phyloP scores from a whole-genome alignment of 1,284 basidiomycete species.

The Pseudozyma tsukubaensis region DNA sequence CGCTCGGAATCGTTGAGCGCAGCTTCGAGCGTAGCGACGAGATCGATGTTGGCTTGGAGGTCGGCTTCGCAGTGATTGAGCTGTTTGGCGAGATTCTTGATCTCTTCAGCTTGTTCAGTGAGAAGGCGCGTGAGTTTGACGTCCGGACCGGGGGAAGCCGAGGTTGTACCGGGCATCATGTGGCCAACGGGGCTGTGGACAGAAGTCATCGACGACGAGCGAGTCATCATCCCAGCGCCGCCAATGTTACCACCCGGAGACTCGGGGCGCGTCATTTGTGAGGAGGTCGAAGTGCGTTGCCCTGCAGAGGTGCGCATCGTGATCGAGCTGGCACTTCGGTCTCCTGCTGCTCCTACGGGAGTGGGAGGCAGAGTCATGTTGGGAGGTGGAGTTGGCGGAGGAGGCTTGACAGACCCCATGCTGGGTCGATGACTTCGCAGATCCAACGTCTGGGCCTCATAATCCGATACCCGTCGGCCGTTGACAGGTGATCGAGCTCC shows the following conservation, averaged over 20 bases:
- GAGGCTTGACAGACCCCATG: conserved; percentile 75
- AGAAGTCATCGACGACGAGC: conserved; percentile 59
- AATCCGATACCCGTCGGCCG: conserved; percentile 23
- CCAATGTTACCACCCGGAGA: conserved; percentile 32
- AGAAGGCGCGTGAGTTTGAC: conserved; percentile 70
- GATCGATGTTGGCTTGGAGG: conserved; percentile 89
- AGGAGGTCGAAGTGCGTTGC: conserved; percentile 51
- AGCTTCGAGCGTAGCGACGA: conserved; percentile 73
- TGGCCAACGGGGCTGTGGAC: conserved; percentile 37
- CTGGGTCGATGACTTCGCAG: conserved; percentile 37
- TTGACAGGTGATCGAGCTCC: conserved; percentile 39
- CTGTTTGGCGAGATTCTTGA: conserved; percentile 91
- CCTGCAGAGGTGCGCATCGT: conserved; percentile 36
- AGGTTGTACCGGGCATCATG: neutral
- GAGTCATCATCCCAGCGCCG: conserved; percentile 41
- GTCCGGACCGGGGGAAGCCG: conserved; percentile 21
- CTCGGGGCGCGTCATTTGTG: conserved; percentile 52
- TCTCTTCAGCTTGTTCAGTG: conserved; percentile 80
- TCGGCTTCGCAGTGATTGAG: conserved; percentile 88
- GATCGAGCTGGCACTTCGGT: neutral
- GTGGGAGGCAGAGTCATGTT: conserved; percentile 80
- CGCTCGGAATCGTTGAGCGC: conserved; percentile 63
- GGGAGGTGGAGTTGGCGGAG: conserved; percentile 87
- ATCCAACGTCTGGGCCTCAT: conserved; percentile 26
- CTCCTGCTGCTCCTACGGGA: conserved; percentile 21